Evolutionary conservation across 225 moss, liverwort and hornwort genomes (phyloP).

Genomic region (Neckera pumila): DNA sequence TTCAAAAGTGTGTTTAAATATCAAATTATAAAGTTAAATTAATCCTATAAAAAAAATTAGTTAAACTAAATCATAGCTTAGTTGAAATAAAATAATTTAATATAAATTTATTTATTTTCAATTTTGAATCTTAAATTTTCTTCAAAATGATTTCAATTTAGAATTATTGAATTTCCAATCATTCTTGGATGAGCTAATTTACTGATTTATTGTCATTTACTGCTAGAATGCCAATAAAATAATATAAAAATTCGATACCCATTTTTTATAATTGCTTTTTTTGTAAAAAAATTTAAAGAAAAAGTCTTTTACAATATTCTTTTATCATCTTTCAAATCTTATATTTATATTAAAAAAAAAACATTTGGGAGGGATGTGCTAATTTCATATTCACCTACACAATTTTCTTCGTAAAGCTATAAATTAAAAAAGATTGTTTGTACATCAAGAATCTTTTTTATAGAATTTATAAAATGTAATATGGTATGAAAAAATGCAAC

Average conservation of each 20-base stretch:
- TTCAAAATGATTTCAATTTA: background rate
- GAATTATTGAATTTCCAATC: background rate
- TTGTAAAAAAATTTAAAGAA: too few relatives aligned
- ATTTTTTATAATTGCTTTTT: too few relatives aligned
- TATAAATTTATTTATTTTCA: too few relatives aligned
- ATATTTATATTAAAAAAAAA: accelerated
- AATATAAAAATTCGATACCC: too few relatives aligned
- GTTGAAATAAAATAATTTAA: too few relatives aligned
- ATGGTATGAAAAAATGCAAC: background rate
- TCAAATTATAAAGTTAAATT: background rate
- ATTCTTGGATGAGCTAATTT: too few relatives aligned
- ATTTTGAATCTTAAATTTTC: background rate
- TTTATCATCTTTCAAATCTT: background rate
- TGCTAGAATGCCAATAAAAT: too few relatives aligned
- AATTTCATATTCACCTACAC: background rate
- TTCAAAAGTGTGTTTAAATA: too few relatives aligned
- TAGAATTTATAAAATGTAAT: too few relatives aligned
- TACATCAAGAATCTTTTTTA: background rate
- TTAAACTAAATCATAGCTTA: background rate
- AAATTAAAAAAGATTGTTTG: background rate
- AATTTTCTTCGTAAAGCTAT: background rate
- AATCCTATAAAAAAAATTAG: background rate
- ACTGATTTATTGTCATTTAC: background rate
- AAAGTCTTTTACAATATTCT: too few relatives aligned
- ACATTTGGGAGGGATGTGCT: background rate